Conservation (phyloP, 805 yeast species). For the Dipodascus albidus region DNA sequence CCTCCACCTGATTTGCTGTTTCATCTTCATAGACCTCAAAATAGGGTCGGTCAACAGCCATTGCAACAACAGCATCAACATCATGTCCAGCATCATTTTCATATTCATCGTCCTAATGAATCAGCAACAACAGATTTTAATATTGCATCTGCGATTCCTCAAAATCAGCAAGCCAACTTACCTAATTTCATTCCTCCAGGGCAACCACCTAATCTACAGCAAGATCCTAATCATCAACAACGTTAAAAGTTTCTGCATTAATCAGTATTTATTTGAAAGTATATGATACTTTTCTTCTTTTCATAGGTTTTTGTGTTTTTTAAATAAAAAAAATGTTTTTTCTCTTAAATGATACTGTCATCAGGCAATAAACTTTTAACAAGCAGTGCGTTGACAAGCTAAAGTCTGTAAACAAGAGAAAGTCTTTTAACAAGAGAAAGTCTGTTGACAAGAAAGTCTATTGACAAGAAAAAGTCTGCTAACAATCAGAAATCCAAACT, state of each 20-base stretch:
- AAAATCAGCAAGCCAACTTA: neutral
- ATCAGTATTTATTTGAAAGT: neutral
- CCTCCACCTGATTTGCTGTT: neutral
- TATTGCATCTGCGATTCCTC: neutral
- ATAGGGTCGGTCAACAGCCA: conserved; percentile 4
- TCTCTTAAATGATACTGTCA: neutral
- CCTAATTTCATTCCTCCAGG: neutral
- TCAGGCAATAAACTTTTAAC: neutral
- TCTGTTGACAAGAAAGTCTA: too few relatives aligned
- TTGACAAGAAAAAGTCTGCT: too few relatives aligned
- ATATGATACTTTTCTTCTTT: neutral
- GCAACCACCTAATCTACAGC: neutral
- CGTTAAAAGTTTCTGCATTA: neutral
- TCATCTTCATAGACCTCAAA: conserved; percentile 4
- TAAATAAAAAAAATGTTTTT: too few relatives aligned
- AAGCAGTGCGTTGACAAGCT: too few relatives aligned
- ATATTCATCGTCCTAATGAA: neutral
- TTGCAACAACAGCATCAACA: conserved; percentile 3
- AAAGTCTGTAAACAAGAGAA: too few relatives aligned
- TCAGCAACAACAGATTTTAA: neutral
- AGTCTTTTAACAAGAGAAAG: too few relatives aligned
- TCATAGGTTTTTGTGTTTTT: neutral
- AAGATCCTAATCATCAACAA: neutral
- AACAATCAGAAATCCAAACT: too few relatives aligned
- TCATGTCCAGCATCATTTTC: neutral